A percentile compares a stretch with the other conserved stretches of the same genome.
These are phyloP conservation scores for Chlorencoelia australis DNA, from an alignment of 2,329 filamentous ascomycete genomes.

Conservation along the genomic window DNA sequence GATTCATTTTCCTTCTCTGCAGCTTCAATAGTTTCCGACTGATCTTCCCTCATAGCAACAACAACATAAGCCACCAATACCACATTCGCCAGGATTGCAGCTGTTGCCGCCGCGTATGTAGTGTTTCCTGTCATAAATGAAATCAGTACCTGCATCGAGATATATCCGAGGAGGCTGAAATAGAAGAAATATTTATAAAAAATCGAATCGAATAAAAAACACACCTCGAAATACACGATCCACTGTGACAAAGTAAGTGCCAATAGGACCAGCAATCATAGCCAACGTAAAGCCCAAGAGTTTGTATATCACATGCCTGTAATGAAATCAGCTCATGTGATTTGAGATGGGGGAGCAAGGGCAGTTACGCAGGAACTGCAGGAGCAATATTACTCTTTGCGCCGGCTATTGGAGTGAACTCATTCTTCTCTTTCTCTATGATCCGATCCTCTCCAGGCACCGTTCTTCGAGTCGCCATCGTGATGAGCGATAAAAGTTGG, in stretches of 20 bases:
- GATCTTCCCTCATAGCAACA: slow-evolving; percentile 84
- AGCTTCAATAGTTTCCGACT: slow-evolving; percentile 31
- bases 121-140: slow-evolving; percentile 56
- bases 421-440: slow-evolving; percentile 51
- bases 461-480: slow-evolving; percentile 62
- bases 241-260: slow-evolving; percentile 77
- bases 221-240: neutral
- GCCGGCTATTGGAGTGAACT: slow-evolving; percentile 30
- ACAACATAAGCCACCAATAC: slow-evolving; percentile 85
- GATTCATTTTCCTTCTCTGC: slow-evolving; percentile 33
- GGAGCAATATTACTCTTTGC: slow-evolving; percentile 66
- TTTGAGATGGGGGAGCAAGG: slow-evolving; percentile 4
- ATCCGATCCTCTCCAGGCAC: slow-evolving; percentile 55
- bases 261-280: slow-evolving; percentile 81
- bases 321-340: slow-evolving; percentile 17
- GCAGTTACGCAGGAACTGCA: slow-evolving; percentile 67
- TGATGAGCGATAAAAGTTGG: slow-evolving; percentile 15
- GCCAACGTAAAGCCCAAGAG: slow-evolving; percentile 82
- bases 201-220: neutral
- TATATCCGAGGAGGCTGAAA: neutral
- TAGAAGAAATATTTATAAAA: neutral
- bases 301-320: slow-evolving; percentile 83
- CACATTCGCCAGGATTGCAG: slow-evolving; percentile 83
- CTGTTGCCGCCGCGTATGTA: slow-evolving; percentile 74
- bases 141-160: neutral